A percentile compares a stretch with the other conserved stretches of the same genome.
Conservation (phyloP, 2,329 filamentous ascomycete species). For the Proliferodiscus dingleyae region DNA sequence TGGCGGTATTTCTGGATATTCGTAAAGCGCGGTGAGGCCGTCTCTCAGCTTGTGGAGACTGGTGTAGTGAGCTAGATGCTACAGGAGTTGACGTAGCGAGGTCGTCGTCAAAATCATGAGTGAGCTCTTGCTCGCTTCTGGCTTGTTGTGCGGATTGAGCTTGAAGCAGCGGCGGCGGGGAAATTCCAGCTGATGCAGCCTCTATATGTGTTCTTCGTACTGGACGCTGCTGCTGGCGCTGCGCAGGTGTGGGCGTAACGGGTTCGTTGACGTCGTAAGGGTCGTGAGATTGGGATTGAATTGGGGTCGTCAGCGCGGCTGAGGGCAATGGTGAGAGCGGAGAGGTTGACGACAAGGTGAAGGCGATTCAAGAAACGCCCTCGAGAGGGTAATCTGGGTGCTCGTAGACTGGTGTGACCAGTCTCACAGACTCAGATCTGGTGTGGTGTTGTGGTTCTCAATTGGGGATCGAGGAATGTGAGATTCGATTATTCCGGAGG, state of each 20-base stretch:
- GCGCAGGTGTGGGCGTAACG: slow-evolving; percentile 24
- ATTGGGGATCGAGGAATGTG: slow-evolving; percentile 12
- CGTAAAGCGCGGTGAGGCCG: slow-evolving; percentile 48
- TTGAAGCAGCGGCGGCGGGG: slow-evolving; percentile 26
- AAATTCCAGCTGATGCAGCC: slow-evolving; percentile 31
- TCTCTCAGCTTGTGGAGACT: slow-evolving; percentile 24
- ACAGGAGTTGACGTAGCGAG: slow-evolving; percentile 22
- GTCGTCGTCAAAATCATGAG: slow-evolving; percentile 28
- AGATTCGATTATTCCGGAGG: background rate
- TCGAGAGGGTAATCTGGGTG: slow-evolving; percentile 6
- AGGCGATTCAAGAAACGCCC: slow-evolving; percentile 14
- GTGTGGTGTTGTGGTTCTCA: slow-evolving; percentile 6
- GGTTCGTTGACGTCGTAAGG: slow-evolving; percentile 32
- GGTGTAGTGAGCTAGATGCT: slow-evolving; percentile 18
- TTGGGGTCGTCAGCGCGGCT: slow-evolving; percentile 31
- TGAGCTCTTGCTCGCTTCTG: slow-evolving; percentile 15
- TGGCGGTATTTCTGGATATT: slow-evolving; percentile 79
- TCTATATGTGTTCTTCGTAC: slow-evolving; percentile 30
- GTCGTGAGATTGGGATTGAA: slow-evolving; percentile 29
- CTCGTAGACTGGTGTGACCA: slow-evolving; percentile 9
- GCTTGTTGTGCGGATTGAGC: slow-evolving; percentile 20
- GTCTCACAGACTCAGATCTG: slow-evolving; percentile 2
- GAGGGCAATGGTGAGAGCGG: slow-evolving; percentile 11
- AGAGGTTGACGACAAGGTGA: slow-evolving; percentile 29
- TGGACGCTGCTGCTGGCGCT: slow-evolving; percentile 30